phyloP scores from a whole-genome alignment of 345 rosid species.

The Syzygium oleosum region DNA sequence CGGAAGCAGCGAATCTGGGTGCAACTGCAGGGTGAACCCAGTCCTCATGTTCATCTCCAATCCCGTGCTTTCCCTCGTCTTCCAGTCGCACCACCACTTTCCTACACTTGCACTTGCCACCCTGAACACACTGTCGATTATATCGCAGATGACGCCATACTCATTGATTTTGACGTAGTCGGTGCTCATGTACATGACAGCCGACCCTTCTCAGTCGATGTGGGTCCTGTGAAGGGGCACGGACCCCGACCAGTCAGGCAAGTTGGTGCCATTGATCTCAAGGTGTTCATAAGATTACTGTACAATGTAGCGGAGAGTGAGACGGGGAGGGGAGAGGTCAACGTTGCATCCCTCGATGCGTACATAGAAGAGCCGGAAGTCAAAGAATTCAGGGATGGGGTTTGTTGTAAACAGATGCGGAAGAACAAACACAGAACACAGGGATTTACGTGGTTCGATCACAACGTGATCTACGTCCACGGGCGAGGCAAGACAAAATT shows the following conservation, averaged over 20 bases:
- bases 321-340: neutral
- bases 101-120: neutral
- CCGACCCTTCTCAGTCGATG: neutral
- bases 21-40: neutral
- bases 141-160: neutral
- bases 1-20: neutral
- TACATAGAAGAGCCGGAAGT: slow-evolving; percentile 2
- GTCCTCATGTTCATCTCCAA: neutral
- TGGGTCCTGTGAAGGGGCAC: neutral
- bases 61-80: neutral
- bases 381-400: neutral
- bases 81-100: neutral
- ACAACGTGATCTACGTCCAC: too few relatives aligned
- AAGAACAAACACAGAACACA: too few relatives aligned
- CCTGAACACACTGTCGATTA: neutral
- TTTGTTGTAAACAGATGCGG: too few relatives aligned
- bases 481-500: too few relatives aligned
- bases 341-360: neutral
- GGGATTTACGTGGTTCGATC: too few relatives aligned
- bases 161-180: neutral
- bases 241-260: neutral
- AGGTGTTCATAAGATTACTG: neutral
- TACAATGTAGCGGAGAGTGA: neutral
- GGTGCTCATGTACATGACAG: neutral
- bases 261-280: neutral